Evolutionary conservation across 164 flowering plant genomes (phyloP), one percentile per base, ranked within the genome.

Genomic region (Vitis labrusca): DNA sequence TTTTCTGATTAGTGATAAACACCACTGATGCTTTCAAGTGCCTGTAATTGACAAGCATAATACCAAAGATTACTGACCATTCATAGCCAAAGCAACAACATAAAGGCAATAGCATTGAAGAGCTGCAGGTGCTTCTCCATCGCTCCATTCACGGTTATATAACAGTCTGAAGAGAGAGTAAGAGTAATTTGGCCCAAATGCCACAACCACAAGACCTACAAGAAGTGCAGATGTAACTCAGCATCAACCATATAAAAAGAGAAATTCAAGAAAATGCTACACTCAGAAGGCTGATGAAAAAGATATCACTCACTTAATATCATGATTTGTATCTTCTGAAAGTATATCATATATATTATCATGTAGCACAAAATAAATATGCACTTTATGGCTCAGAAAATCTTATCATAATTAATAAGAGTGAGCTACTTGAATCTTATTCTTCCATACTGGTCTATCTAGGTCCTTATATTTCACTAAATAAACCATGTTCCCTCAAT

Each of bases 111-210:
- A 96, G 72, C 78, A 93, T 53, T 78, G 83, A 12, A 93, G 97
- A 44, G 89, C 95, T 48, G 76, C 74, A 8, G 97, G 74, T 61
- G 98, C 98, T 84, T 96, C 99, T 69, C 98, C 98, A 75, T 96
- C 97, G 81, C 99, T 93, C 98, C 98, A 96, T 82, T 85, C 87
- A 65, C 74, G 81, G 50, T 98, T 98, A 78, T 93, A 92, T 69
- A 96, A 76, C 68, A 96, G 50, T 77, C 99, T 88, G 68, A 93
- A 84, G 69, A 93, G 90, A 60, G 87, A 81, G 78, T 96, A 96
- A 15, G 98, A 90, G 78, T 90, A 96, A 81, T 97, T 92, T 66
- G 97, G 98, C 15, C 99, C 99, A 88, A 91, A 96, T 70, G 97
- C 93, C 77, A 91, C 70, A 79, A 91, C 89, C 30, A 88, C 79